Conservation (phyloP, 164 flowering plant species). For the Platanus orientalis region DNA sequence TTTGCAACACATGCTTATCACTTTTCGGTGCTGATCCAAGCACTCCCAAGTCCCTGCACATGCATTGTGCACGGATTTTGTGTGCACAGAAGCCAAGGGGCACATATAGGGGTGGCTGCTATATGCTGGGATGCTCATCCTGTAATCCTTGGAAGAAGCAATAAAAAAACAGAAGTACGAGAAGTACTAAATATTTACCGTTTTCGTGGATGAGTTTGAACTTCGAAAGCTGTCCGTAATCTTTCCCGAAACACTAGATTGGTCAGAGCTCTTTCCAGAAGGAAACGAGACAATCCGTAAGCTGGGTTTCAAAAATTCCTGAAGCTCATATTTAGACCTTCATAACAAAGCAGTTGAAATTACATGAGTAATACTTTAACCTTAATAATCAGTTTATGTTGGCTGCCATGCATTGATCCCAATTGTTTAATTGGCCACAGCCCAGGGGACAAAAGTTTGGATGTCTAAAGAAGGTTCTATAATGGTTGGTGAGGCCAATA, state of each 20-base stretch:
- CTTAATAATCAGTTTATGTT: neutral
- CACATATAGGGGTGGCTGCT: too few species aligned
- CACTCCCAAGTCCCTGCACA: too few species aligned
- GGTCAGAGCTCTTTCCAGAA: conserved; percentile 44
- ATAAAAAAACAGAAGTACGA: neutral
- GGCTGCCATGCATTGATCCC: neutral
- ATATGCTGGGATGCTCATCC: too few species aligned
- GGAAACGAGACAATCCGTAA: conserved; percentile 70
- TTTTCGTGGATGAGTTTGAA: conserved; percentile 43
- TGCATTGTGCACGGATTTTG: too few species aligned
- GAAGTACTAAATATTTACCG: conserved; percentile 25
- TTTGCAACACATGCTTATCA: too few species aligned
- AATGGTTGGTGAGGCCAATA: too few species aligned
- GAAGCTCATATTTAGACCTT: conserved; percentile 92
- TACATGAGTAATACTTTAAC: too few species aligned
- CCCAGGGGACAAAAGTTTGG: too few species aligned
- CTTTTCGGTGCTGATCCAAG: too few species aligned
- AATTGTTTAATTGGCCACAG: neutral
- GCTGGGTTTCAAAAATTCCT: conserved; percentile 93
- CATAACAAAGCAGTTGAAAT: conserved; percentile 1
- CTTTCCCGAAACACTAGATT: conserved; percentile 56
- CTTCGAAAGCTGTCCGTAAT: conserved; percentile 49
- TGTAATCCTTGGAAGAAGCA: neutral
- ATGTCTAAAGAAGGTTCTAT: too few species aligned
- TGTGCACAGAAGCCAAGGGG: too few species aligned